Evolutionary conservation across 2,329 filamentous ascomycete genomes (phyloP), one percentile per base, ranked within the genome.

Genomic region (Cercospora nicotianae): DNA sequence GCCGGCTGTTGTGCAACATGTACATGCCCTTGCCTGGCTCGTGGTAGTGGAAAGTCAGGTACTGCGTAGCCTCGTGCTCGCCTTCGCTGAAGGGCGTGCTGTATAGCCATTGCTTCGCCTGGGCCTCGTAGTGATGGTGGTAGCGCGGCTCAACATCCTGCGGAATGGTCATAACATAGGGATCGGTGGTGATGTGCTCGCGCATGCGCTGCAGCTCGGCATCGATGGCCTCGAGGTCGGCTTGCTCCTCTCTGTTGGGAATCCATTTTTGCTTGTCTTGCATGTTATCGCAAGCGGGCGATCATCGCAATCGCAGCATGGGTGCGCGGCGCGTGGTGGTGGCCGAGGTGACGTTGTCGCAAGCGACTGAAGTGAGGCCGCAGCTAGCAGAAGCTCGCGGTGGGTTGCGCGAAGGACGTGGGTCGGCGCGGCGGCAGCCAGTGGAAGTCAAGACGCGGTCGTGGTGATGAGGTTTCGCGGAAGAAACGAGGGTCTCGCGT

Each of bases 41-140:
- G 75, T 87, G 86, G 65, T 84, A 85, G 64, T 87, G 79, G 71
- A 87, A 89, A 66, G 86, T 89, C 80, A 87, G 82, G 76, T 89
- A 89, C 75, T 89, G 87, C 63, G 87, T 80, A 72, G 84, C 81
- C 58, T 77, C 75, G 73, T 87, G 83, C 77, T 90, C 87, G 70
- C 84, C 80, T n/a, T 65, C 55, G 61, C 79, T 77, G 77, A 89
- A 90, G 3, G 86, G 83, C 2, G 83, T 84, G 65, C 84, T 81
- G 31, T 72, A 68, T 69, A 80, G 80, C 82, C 82, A 84, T 67
- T 75, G 67, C 10, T 67, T 76, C 72, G 67, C 78, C 74, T 73
- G 81, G 75, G 68, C 77, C 39, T 76, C 75, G n/a, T 80, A 80
- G 63, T 77, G 75, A 66, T 83, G 80, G 64, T 78, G 77, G 70